Evolutionary conservation across 805 yeast genomes (phyloP).

Genomic region (Monosporozyma siamensis): DNA sequence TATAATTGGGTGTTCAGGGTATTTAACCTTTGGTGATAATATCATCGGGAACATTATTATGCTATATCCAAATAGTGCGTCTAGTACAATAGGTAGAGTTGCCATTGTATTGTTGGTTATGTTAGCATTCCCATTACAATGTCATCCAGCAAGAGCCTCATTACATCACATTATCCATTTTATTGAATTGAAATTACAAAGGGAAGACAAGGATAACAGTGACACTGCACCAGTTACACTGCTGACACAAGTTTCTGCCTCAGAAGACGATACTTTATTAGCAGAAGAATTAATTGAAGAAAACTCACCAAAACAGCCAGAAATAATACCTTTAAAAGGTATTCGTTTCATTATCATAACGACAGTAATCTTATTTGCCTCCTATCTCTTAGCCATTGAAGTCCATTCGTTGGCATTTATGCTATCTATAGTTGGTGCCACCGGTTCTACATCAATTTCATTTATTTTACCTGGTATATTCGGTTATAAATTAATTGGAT

Average conservation of each 20-base stretch:
- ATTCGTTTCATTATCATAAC: constrained; percentile 43
- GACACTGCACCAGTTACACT: not conserved
- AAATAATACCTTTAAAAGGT: constrained; percentile 19
- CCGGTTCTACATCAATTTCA: constrained; percentile 73
- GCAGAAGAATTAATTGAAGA: constrained; percentile 14
- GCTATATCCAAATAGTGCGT: constrained; percentile 54
- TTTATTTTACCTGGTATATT: constrained; percentile 72
- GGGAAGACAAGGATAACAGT: not conserved
- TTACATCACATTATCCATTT: constrained; percentile 61
- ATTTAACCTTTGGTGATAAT: constrained; percentile 74
- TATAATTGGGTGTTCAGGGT: constrained; percentile 72
- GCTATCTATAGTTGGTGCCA: constrained; percentile 68
- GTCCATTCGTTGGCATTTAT: constrained; percentile 60
- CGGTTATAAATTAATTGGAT: constrained; percentile 38
- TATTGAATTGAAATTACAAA: constrained; percentile 16
- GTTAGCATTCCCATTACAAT: constrained; percentile 80
- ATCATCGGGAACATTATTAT: constrained; percentile 74
- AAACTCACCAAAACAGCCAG: constrained; percentile 9
- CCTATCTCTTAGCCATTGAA: constrained; percentile 49
- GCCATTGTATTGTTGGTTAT: constrained; percentile 75
- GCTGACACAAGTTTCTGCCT: not conserved
- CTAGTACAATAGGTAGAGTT: constrained; percentile 71
- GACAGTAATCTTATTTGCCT: constrained; percentile 33
- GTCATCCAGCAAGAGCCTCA: constrained; percentile 84
- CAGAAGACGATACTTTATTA: constrained; percentile 3